Percentiles rank a stretch among this genome's conserved stretches.
Evolutionary conservation across 768 basidiomycete genomes (phyloP).

Genomic region (Russula vinacea): DNA sequence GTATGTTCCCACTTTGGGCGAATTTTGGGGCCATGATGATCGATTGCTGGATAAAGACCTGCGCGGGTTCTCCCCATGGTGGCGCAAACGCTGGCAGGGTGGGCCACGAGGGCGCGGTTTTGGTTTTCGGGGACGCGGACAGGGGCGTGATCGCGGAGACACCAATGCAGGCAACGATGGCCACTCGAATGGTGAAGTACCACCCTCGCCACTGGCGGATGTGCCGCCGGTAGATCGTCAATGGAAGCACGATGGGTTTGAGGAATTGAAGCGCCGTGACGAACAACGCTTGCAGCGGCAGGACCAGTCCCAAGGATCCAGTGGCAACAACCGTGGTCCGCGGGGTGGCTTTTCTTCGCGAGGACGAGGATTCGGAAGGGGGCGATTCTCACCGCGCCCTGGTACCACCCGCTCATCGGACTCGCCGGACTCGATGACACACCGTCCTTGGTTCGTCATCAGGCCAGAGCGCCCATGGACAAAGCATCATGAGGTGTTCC

Average conservation of each 20-base stretch:
- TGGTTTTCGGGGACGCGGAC: constrained; percentile 57
- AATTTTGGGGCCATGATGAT: constrained; percentile 95
- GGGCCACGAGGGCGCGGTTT: constrained; percentile 59
- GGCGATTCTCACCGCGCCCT: constrained; percentile 35
- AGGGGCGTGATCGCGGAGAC: constrained; percentile 14
- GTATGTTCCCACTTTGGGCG: constrained; percentile 85
- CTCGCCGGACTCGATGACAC: constrained; percentile 40
- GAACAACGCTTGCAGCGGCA: constrained; percentile 47
- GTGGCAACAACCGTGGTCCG: constrained; percentile 46
- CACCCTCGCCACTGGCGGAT: constrained; percentile 34
- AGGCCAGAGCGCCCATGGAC: constrained; percentile 84
- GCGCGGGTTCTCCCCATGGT: constrained; percentile 82
- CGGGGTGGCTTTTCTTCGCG: constrained; percentile 43
- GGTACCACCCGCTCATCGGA: constrained; percentile 33
- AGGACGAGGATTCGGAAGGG: constrained; percentile 44
- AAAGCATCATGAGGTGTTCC: constrained; percentile 73
- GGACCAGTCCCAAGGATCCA: constrained; percentile 45
- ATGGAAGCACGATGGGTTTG: constrained; percentile 87
- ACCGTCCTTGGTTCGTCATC: constrained; percentile 59
- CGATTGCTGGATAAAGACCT: constrained; percentile 79
- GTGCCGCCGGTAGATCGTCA: constrained; percentile 61
- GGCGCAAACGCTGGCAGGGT: constrained; percentile 76
- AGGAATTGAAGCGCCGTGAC: constrained; percentile 78
- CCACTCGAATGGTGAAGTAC: constrained; percentile 29
- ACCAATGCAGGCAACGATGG: constrained; percentile 27